Evolutionary conservation across 2,329 filamentous ascomycete genomes (phyloP).

Genomic region (Botrytis aclada): DNA sequence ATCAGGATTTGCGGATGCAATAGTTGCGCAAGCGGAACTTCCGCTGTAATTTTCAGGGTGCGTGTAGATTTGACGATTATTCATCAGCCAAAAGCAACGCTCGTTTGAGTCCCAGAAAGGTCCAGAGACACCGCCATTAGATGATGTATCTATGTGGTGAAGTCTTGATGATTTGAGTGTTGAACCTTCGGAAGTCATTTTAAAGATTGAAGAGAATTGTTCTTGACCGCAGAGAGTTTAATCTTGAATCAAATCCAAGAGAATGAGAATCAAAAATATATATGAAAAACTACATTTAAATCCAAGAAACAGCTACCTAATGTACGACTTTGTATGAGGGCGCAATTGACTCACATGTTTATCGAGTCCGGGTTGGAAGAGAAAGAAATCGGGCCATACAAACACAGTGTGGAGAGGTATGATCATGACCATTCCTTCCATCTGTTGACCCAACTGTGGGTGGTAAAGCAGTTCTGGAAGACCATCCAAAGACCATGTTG

Average conservation of each 20-base stretch:
- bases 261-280: neutral
- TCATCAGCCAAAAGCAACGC: slow-evolving; percentile 16
- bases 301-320: neutral
- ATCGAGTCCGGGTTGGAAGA: neutral
- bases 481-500: slow-evolving; percentile 3
- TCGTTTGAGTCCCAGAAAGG: slow-evolving; percentile 16
- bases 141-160: slow-evolving; percentile 14
- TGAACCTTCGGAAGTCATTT: slow-evolving; percentile 1
- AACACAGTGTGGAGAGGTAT: neutral
- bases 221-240: neutral
- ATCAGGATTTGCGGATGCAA: slow-evolving; percentile 8
- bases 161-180: neutral
- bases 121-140: slow-evolving; percentile 9
- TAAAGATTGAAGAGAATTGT: neutral
- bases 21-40: slow-evolving; percentile 19
- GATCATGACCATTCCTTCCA: neutral
- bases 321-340: slow-evolving; percentile 8
- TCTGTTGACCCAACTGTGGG: slow-evolving; percentile 2
- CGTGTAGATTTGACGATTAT: slow-evolving; percentile 17
- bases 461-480: neutral
- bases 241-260: neutral
- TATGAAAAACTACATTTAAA: neutral
- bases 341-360: neutral
- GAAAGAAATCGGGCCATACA: neutral
- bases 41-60: slow-evolving; percentile 13